A percentile compares a stretch with the other conserved stretches of the same genome.
Evolutionary conservation across 2,329 filamentous ascomycete species (phyloP).

Genomic region (Pseudogymnoascus sp.): DNA sequence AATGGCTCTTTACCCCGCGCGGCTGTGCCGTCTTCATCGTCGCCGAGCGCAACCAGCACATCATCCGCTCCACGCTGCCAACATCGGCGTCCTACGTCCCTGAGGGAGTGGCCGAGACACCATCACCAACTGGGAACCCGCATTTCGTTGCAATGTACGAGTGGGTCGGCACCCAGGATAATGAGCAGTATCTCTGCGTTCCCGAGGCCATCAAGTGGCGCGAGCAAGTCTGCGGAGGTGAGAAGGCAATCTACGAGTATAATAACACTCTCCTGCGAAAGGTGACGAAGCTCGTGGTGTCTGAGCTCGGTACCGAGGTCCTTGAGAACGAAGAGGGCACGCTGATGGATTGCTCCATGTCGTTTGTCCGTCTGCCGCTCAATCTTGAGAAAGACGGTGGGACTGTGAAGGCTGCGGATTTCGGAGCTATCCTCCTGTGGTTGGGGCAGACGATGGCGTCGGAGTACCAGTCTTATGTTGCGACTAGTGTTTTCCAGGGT

Average conservation of each 20-base stretch:
- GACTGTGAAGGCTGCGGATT: conserved; percentile 34
- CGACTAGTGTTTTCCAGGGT: conserved; percentile 51
- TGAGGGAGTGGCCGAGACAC: conserved; percentile 11
- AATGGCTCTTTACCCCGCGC: conserved; percentile 79
- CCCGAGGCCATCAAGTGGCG: conserved; percentile 67
- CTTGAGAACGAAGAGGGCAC: conserved; percentile 49
- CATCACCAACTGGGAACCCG: conserved; percentile 32
- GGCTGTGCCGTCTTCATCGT: conserved; percentile 77
- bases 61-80: conserved; percentile 67
- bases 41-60: conserved; percentile 62
- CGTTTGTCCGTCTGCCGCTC: conserved; percentile 9
- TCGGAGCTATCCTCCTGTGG: conserved; percentile 35
- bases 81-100: conserved; percentile 73
- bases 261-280: conserved; percentile 52
- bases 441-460: conserved; percentile 44
- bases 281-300: conserved; percentile 54
- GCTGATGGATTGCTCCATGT: neutral
- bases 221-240: conserved; percentile 60
- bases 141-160: conserved; percentile 69
- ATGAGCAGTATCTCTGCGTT: conserved; percentile 62
- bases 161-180: conserved; percentile 69
- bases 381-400: conserved; percentile 32
- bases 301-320: conserved; percentile 59
- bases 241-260: conserved; percentile 60
- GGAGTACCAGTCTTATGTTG: conserved; percentile 65